A percentile compares a stretch with the other conserved stretches of the same genome.
Conservation (phyloP, 2,329 filamentous ascomycete genomes). For the Pseudocercospora fuligena region DNA sequence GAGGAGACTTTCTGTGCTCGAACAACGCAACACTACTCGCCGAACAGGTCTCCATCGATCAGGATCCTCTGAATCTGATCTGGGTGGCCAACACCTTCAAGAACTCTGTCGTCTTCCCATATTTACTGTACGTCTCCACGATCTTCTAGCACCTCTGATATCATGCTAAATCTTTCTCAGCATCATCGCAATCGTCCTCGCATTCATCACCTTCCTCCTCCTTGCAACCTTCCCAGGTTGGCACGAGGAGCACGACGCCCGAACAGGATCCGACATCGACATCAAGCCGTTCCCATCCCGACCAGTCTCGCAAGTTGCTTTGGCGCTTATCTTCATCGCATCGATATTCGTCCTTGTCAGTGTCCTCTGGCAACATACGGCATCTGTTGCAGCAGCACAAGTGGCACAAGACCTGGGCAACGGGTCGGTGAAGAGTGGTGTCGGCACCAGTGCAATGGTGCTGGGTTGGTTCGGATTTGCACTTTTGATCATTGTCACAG, state of each 20-base stretch:
- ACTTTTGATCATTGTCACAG: conserved; percentile 90
- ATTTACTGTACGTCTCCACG: conserved; percentile 72
- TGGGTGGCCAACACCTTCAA: conserved; percentile 98
- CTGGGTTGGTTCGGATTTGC: conserved; percentile 97
- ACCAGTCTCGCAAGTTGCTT: conserved; percentile 87
- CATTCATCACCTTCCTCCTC: conserved; percentile 92
- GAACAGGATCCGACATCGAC: conserved; percentile 79
- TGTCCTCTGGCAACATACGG: conserved; percentile 89
- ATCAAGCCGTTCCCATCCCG: conserved; percentile 93
- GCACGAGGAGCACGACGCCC: conserved; percentile 85
- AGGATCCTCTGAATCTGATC: conserved; percentile 95
- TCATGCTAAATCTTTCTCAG: conserved; percentile 50
- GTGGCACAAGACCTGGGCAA: conserved; percentile 93
- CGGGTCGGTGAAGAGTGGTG: conserved; percentile 81
- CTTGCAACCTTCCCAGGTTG: conserved; percentile 96
- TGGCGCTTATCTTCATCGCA: conserved; percentile 84
- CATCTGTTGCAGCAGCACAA: conserved; percentile 90
- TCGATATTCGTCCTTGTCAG: conserved; percentile 69
- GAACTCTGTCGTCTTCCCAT: conserved; percentile 97
- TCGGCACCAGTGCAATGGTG: conserved; percentile 94
- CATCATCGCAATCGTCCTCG: conserved; percentile 96
- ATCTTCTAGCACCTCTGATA: background rate
- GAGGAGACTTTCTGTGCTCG: conserved; percentile 87
- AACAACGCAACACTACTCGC: conserved; percentile 95
- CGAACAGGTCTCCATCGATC: conserved; percentile 84